Conservation (phyloP, 805 yeast species). For the Hanseniaspora vineae region DNA sequence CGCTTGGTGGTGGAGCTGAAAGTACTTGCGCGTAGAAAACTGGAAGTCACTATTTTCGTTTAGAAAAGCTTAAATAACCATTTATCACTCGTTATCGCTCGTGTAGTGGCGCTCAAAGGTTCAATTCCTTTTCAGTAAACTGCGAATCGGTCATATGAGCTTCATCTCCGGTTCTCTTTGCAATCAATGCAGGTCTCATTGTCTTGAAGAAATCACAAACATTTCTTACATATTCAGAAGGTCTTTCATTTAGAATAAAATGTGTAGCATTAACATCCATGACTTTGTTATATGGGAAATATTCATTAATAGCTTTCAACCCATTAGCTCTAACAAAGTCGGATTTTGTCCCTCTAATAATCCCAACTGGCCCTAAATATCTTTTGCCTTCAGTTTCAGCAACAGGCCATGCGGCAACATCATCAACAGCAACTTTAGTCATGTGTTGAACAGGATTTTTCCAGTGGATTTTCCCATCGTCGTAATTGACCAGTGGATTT, state of each 20-base stretch:
- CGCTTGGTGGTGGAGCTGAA: too few species aligned
- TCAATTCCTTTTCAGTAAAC: too few species aligned
- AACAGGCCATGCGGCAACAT: conserved; percentile 25
- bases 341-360: conserved; percentile 29
- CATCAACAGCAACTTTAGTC: conserved; percentile 16
- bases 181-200: conserved; percentile 9
- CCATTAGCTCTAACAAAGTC: conserved; percentile 25
- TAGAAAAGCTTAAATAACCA: too few species aligned
- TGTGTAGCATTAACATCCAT: conserved; percentile 18
- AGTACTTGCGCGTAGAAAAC: too few species aligned
- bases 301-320: conserved; percentile 12
- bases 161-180: not conserved
- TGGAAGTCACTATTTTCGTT: too few species aligned
- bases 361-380: conserved; percentile 26
- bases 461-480: conserved; percentile 21
- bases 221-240: conserved; percentile 15
- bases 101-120: too few species aligned
- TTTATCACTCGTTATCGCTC: too few species aligned
- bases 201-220: conserved; percentile 16
- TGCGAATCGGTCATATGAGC: not conserved
- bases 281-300: conserved; percentile 18
- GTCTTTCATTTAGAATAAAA: conserved; percentile 30
- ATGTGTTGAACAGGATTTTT: conserved; percentile 23
- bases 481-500: conserved; percentile 17
- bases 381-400: conserved; percentile 10